Evolutionary conservation across 2,329 filamentous ascomycete genomes (phyloP).

Genomic region (Aspergillus brasiliensis): DNA sequence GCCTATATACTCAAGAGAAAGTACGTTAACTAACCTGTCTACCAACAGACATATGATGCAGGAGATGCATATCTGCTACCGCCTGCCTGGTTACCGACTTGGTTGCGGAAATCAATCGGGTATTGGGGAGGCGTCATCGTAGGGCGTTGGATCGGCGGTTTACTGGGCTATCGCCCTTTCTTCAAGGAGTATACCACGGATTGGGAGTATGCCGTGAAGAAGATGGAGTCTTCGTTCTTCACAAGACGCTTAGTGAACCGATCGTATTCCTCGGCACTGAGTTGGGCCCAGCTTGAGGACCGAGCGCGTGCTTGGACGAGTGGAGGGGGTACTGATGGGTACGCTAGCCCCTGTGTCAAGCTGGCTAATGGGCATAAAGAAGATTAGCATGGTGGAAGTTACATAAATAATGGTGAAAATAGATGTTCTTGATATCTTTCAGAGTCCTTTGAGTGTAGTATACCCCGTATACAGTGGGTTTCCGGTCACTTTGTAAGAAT

Average conservation of each 20-base stretch:
- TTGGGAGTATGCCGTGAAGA: slow-evolving; percentile 14
- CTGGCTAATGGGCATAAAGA: too few species aligned
- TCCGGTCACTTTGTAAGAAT: too few species aligned
- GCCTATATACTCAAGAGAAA: too few species aligned
- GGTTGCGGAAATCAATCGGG: slow-evolving; percentile 8
- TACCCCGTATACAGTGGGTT: too few species aligned
- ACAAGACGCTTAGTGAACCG: not conserved
- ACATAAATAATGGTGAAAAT: too few species aligned
- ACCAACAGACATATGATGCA: slow-evolving; percentile 14
- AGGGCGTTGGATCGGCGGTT: slow-evolving; percentile 16
- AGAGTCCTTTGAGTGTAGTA: too few species aligned
- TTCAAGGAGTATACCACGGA: slow-evolving; percentile 16
- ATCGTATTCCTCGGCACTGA: not conserved
- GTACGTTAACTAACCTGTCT: not conserved
- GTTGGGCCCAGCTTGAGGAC: not conserved
- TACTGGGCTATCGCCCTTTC: slow-evolving; percentile 15
- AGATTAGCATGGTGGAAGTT: too few species aligned
- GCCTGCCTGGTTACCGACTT: slow-evolving; percentile 15
- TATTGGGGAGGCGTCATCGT: not conserved
- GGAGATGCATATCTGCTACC: slow-evolving; percentile 13
- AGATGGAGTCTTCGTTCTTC: slow-evolving; percentile 14
- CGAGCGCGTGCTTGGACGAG: too few species aligned
- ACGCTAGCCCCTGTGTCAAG: too few species aligned
- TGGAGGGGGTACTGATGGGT: too few species aligned
- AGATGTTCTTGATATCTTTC: too few species aligned